These are phyloP conservation scores for Massarina eburnea DNA, from an alignment of 2,329 filamentous ascomycete species.

Conservation along the genomic window DNA sequence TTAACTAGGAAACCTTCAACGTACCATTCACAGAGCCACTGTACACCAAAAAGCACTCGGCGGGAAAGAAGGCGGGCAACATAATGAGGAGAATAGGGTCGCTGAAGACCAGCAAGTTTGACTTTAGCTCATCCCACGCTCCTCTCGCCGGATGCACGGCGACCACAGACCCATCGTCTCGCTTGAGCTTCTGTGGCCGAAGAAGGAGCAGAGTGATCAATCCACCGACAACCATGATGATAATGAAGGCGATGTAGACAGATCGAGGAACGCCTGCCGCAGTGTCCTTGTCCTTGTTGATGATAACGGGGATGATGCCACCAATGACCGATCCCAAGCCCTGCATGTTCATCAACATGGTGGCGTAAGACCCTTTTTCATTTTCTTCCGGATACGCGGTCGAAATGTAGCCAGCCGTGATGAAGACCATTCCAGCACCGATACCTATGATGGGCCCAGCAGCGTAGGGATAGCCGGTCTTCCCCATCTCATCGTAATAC, in stretches of 20 bases:
- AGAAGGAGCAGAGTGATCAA: constrained; percentile 25
- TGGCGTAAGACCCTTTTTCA: constrained; percentile 32
- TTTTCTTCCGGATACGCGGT: constrained; percentile 35
- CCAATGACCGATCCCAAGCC: constrained; percentile 31
- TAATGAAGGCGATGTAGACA: constrained; percentile 34
- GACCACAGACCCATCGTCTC: constrained; percentile 33
- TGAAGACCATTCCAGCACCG: constrained; percentile 36
- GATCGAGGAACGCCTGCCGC: constrained; percentile 30
- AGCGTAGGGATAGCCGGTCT: constrained; percentile 32
- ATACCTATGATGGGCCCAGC: constrained; percentile 35
- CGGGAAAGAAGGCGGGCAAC: constrained; percentile 31
- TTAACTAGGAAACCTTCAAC: not conserved
- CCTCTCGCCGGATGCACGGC: constrained; percentile 29
- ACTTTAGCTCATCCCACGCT: constrained; percentile 27
- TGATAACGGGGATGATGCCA: constrained; percentile 35
- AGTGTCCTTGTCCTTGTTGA: constrained; percentile 30
- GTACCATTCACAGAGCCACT: constrained; percentile 38
- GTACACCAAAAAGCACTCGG: constrained; percentile 33
- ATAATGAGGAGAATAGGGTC: constrained; percentile 32
- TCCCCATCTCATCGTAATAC: constrained; percentile 37
- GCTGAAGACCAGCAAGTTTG: constrained; percentile 29
- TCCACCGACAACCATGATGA: constrained; percentile 32
- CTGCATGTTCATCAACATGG: constrained; percentile 36
- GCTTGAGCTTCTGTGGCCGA: constrained; percentile 29
- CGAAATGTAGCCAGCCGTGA: constrained; percentile 33